These are phyloP conservation scores for Dianthus caryophyllus DNA, from an alignment of 148 eudicot genomes.

Conservation along the genomic window DNA sequence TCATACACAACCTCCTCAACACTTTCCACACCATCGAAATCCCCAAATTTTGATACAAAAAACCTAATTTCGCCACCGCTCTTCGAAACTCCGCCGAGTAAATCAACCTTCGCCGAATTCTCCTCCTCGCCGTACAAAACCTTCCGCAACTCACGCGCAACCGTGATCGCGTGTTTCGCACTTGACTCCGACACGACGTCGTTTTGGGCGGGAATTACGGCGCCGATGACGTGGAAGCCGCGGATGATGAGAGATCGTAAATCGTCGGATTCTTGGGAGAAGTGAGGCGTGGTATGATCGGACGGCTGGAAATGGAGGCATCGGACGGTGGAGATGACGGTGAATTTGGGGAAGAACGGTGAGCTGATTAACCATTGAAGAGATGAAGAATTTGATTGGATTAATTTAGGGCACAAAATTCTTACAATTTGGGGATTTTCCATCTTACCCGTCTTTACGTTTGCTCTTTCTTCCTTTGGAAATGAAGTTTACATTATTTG, in stretches of 20 bases:
- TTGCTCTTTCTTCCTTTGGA: not conserved
- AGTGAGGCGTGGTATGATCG: conserved; percentile 25
- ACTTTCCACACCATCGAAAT: conserved; percentile 31
- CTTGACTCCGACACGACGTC: conserved; percentile 29
- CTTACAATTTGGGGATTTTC: conserved; percentile 24
- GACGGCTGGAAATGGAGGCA: conserved; percentile 58
- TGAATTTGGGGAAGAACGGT: conserved; percentile 55
- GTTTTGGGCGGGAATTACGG: conserved; percentile 42
- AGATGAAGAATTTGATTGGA: conserved; percentile 26
- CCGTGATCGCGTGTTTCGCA: conserved; percentile 48
- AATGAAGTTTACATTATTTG: no score
- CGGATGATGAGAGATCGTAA: conserved; percentile 53
- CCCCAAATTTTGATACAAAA: conserved; percentile 45
- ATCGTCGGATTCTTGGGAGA: conserved; percentile 39
- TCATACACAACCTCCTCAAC: conserved; percentile 57
- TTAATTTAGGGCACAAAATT: conserved; percentile 45
- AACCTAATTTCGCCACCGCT: conserved; percentile 39
- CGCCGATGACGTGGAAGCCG: conserved; percentile 84
- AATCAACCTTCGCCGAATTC: conserved; percentile 19
- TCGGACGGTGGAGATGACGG: conserved; percentile 68
- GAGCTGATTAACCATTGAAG: conserved; percentile 90
- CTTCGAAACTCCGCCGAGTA: conserved; percentile 60
- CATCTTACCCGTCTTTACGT: no score
- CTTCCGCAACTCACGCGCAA: conserved; percentile 45
- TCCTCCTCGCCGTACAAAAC: conserved; percentile 27